These are phyloP conservation scores for Chrysanthemum makinoi DNA, from an alignment of 129 eudicot genomes.

Conservation along the genomic window DNA sequence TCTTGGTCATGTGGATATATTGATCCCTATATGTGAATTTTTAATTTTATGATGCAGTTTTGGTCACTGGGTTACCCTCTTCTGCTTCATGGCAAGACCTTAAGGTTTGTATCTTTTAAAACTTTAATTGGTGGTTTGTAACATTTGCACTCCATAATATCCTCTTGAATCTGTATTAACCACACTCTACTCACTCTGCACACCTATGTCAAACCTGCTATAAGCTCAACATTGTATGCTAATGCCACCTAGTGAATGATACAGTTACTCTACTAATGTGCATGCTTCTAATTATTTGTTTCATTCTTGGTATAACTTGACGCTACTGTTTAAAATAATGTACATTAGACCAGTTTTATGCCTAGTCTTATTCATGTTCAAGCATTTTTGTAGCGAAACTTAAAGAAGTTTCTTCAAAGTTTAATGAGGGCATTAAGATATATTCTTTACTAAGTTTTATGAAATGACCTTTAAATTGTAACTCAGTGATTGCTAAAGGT, in stretches of 20 bases:
- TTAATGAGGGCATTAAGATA: neutral
- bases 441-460: neutral
- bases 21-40: neutral
- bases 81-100: constrained; percentile 99
- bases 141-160: no score
- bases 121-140: no score
- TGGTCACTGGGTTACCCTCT: constrained; percentile 80
- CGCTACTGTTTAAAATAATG: no score
- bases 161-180: no score
- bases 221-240: neutral
- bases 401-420: neutral
- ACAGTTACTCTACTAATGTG: neutral
- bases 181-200: no score
- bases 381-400: neutral
- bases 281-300: neutral
- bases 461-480: neutral
- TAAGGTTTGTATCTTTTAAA: constrained; percentile 46
- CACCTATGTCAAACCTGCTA: no score
- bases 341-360: no score
- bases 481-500: neutral
- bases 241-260: neutral
- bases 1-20: neutral
- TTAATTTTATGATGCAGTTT: constrained; percentile 37
- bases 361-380: no score
- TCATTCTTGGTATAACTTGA: no score